A percentile compares a stretch with the other conserved stretches of the same genome.
These are phyloP conservation scores for Mucor circinelloides DNA, from an alignment of 371 early-diverging fungal species.

Conservation along the genomic window DNA sequence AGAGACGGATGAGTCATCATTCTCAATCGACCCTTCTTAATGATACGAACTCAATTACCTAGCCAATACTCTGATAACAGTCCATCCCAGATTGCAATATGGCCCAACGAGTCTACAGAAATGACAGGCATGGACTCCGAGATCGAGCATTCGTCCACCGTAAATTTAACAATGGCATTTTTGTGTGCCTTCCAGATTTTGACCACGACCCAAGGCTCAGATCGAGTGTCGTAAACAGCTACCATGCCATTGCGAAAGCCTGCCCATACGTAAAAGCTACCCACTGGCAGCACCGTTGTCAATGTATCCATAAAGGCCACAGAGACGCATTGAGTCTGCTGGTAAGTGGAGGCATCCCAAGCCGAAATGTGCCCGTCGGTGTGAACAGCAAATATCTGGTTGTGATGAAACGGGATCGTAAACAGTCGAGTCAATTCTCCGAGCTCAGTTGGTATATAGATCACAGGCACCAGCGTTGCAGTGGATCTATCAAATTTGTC, in stretches of 20 bases:
- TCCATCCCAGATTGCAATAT: constrained; percentile 78
- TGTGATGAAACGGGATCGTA: constrained; percentile 30
- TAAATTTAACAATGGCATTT: constrained; percentile 47
- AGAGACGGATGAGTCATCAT: background rate
- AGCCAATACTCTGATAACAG: constrained; percentile 65
- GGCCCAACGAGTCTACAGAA: constrained; percentile 63
- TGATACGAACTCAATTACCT: constrained; percentile 42
- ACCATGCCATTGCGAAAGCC: constrained; percentile 73
- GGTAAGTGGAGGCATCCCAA: constrained; percentile 54
- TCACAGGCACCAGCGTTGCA: background rate
- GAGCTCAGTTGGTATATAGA: constrained; percentile 38
- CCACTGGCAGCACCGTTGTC: constrained; percentile 53
- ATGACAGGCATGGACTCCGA: constrained; percentile 52
- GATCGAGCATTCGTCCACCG: constrained; percentile 45
- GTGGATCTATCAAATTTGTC: background rate
- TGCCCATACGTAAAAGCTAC: constrained; percentile 67
- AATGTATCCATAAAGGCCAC: constrained; percentile 58
- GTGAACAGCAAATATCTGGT: constrained; percentile 64
- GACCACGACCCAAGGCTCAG: constrained; percentile 47
- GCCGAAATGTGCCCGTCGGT: constrained; percentile 71
- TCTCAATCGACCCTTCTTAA: background rate
- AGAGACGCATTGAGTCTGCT: constrained; percentile 37
- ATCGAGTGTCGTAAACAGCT: constrained; percentile 60
- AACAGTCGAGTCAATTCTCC: constrained; percentile 59
- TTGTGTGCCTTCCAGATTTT: constrained; percentile 69